A percentile compares a stretch with the other conserved stretches of the same genome.
Conservation (phyloP, 176 grass and related monocot genomes). For the Aegilops umbellulata region DNA sequence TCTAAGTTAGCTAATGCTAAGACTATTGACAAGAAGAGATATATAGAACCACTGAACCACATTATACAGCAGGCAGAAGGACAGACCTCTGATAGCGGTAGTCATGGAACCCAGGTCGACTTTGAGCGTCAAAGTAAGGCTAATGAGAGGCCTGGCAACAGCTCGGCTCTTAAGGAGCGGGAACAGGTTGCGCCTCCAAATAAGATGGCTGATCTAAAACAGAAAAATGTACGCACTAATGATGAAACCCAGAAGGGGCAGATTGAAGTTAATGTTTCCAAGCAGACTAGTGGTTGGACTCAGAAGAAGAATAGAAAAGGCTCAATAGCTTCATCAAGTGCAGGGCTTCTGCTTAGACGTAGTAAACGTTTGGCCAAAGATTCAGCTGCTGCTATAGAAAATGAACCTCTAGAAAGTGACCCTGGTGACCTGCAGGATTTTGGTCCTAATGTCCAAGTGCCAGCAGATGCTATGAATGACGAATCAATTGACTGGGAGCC, state of each 20-base stretch:
- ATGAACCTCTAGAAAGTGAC: slow-evolving; percentile 9
- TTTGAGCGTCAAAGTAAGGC: background rate
- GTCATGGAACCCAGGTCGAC: background rate
- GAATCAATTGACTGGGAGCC: background rate
- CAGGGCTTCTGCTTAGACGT: slow-evolving; percentile 21
- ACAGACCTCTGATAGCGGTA: background rate
- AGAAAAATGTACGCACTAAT: background rate
- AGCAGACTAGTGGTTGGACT: background rate
- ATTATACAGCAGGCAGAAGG: slow-evolving; percentile 10
- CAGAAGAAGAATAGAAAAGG: slow-evolving; percentile 10
- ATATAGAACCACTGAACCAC: slow-evolving; percentile 3
- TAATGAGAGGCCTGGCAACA: background rate
- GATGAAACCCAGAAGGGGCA: background rate
- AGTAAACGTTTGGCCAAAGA: slow-evolving; percentile 33
- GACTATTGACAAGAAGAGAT: slow-evolving; percentile 8
- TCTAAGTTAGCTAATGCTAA: background rate
- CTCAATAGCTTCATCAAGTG: background rate
- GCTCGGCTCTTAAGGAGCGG: background rate
- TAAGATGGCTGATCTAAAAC: background rate
- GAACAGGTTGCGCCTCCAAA: background rate
- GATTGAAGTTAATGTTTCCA: background rate
- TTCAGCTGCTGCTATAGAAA: slow-evolving; percentile 2
- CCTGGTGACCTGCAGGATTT: slow-evolving; percentile 14
- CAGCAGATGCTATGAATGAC: background rate
- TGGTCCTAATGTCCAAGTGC: slow-evolving; percentile 1